Conservation (phyloP, 2,329 filamentous ascomycete genomes). For the Botrytis galanthina region DNA sequence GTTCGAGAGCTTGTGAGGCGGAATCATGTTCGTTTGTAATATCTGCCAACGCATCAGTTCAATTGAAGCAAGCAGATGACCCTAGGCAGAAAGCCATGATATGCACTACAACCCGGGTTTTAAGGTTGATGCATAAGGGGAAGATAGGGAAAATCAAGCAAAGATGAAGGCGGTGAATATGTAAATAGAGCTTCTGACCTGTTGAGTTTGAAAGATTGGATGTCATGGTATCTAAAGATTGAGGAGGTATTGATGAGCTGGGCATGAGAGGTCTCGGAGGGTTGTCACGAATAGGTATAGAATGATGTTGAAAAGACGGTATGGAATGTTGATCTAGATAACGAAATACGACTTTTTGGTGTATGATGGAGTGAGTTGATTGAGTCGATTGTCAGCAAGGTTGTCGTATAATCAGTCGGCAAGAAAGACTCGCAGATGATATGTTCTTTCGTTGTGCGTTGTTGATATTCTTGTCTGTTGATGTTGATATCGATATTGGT, state of each 20-base stretch:
- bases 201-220: conserved; percentile 17
- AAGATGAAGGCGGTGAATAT: conserved; percentile 23
- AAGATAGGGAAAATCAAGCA: conserved; percentile 7
- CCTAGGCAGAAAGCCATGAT: conserved; percentile 22
- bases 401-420: background rate
- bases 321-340: conserved; percentile 16
- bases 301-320: conserved; percentile 11
- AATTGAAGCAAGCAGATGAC: conserved; percentile 30
- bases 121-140: conserved; percentile 23
- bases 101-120: conserved; percentile 30
- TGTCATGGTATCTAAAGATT: conserved; percentile 19
- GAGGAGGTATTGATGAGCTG: conserved; percentile 15
- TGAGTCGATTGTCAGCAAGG: background rate
- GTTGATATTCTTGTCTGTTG: background rate
- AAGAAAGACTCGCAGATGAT: conserved; percentile 11
- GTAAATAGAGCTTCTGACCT: conserved; percentile 25
- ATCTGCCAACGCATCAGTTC: conserved; percentile 37
- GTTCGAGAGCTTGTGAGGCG: conserved; percentile 28
- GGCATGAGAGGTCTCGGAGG: conserved; percentile 14
- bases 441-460: background rate
- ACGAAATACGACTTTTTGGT: background rate
- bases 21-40: conserved; percentile 30
- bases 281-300: conserved; percentile 20
- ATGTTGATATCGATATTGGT: background rate
- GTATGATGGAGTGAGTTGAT: background rate